phyloP scores from a whole-genome alignment of 2,329 filamentous ascomycete species.

The Aspergillus tanneri region DNA sequence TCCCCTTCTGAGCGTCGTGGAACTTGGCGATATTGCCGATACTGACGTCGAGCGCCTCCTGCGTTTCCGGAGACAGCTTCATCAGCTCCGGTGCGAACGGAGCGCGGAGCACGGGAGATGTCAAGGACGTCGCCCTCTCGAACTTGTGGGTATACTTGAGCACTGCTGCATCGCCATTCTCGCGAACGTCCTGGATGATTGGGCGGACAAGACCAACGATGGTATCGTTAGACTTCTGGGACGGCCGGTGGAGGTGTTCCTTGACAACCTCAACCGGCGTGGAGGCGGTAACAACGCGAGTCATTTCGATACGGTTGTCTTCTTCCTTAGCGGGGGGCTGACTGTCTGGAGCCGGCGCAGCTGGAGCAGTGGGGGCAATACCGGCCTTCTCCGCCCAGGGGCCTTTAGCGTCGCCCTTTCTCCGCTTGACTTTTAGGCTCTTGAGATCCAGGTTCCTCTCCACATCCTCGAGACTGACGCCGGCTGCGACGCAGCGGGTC shows the following conservation, averaged over 20 bases:
- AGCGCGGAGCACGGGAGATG: slow-evolving; percentile 81
- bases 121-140: slow-evolving; percentile 89
- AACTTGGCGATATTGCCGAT: slow-evolving; percentile 95
- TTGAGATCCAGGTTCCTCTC: slow-evolving; percentile 92
- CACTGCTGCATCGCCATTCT: slow-evolving; percentile 81
- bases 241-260: slow-evolving; percentile 79
- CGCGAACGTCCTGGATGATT: slow-evolving; percentile 84
- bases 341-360: slow-evolving; percentile 45
- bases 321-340: slow-evolving; percentile 16
- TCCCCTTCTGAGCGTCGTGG: slow-evolving; percentile 84
- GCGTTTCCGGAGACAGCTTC: slow-evolving; percentile 79
- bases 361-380: slow-evolving; percentile 56
- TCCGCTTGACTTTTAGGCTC: slow-evolving; percentile 89
- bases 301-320: slow-evolving; percentile 75
- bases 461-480: slow-evolving; percentile 82
- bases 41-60: slow-evolving; percentile 86
- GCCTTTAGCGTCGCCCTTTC: slow-evolving; percentile 90
- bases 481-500: slow-evolving; percentile 81
- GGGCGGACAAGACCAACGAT: slow-evolving; percentile 89
- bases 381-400: slow-evolving; percentile 85
- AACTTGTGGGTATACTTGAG: slow-evolving; percentile 97
- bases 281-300: slow-evolving; percentile 67
- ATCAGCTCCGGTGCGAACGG: slow-evolving; percentile 85
- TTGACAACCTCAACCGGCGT: slow-evolving; percentile 65
- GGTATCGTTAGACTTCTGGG: slow-evolving; percentile 89